These are phyloP conservation scores for Fallopia convolvulus DNA, from an alignment of 148 eudicot genomes.

Conservation along the genomic window DNA sequence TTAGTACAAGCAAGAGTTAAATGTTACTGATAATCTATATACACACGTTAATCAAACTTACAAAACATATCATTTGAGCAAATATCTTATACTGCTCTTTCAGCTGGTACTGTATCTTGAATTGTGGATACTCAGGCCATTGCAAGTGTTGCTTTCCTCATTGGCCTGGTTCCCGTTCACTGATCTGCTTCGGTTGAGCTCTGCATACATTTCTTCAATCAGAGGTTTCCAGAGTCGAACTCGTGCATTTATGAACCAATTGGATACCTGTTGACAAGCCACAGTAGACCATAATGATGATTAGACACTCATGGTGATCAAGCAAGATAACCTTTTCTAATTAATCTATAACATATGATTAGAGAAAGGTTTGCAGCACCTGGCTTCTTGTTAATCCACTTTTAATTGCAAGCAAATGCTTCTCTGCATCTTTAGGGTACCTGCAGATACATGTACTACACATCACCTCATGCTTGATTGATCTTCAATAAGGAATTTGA, in stretches of 20 bases:
- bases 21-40: neutral
- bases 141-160: slow-evolving; percentile 25
- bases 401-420: slow-evolving; percentile 78
- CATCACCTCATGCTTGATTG: neutral
- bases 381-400: slow-evolving; percentile 92
- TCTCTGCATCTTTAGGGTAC: slow-evolving; percentile 93
- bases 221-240: slow-evolving; percentile 95
- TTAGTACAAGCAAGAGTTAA: too few species aligned
- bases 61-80: neutral
- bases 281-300: neutral
- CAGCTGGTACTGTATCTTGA: slow-evolving; percentile 17
- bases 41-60: slow-evolving; percentile 1
- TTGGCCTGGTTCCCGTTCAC: slow-evolving; percentile 26
- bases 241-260: slow-evolving; percentile 94
- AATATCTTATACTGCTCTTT: neutral
- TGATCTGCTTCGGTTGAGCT: slow-evolving; percentile 40
- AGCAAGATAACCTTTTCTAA: too few species aligned
- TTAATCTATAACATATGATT: neutral
- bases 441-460: slow-evolving; percentile 35
- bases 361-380: slow-evolving; percentile 27
- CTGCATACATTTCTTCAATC: slow-evolving; percentile 87
- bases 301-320: too few species aligned
- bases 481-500: too few species aligned
- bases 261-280: slow-evolving; percentile 57
- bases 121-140: slow-evolving; percentile 19